A percentile compares a stretch with the other conserved stretches of the same genome.
Evolutionary conservation across 495 filamentous ascomycete genomes (phyloP).

Genomic region (Daldinia grandis): DNA sequence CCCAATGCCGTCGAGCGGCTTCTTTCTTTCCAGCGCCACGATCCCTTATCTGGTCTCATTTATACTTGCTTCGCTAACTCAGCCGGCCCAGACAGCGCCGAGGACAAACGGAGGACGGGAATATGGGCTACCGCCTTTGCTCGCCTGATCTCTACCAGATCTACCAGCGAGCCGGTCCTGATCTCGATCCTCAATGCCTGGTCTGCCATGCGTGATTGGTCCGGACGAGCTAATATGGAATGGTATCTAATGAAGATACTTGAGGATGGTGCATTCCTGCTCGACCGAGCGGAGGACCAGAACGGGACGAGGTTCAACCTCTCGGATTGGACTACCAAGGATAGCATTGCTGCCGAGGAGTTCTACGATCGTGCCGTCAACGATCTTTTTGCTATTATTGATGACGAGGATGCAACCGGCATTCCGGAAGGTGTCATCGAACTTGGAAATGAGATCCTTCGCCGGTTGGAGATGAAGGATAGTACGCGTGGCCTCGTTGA

Average conservation of each 20-base stretch:
- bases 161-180: slow-evolving; percentile 68
- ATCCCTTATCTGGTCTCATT: slow-evolving; percentile 84
- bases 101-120: slow-evolving; percentile 76
- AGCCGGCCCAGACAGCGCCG: slow-evolving; percentile 76
- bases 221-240: slow-evolving; percentile 86
- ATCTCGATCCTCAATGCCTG: slow-evolving; percentile 81
- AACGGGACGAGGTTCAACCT: slow-evolving; percentile 71
- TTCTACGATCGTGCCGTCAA: slow-evolving; percentile 87
- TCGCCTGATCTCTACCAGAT: slow-evolving; percentile 69
- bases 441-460: slow-evolving; percentile 81
- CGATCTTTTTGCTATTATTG: slow-evolving; percentile 84
- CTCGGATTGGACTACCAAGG: slow-evolving; percentile 68
- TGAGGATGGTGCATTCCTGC: slow-evolving; percentile 87
- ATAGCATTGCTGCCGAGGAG: slow-evolving; percentile 82
- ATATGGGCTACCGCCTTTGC: slow-evolving; percentile 90
- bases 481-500: slow-evolving; percentile 59
- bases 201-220: slow-evolving; percentile 88
- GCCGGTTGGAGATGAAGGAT: slow-evolving; percentile 73
- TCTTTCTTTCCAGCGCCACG: slow-evolving; percentile 84
- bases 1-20: slow-evolving; percentile 73
- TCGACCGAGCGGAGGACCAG: slow-evolving; percentile 79
- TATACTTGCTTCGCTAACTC: slow-evolving; percentile 91
- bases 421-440: slow-evolving; percentile 85
- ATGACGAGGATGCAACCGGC: slow-evolving; percentile 78
- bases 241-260: slow-evolving; percentile 92